Evolutionary conservation across 345 rosid genomes (phyloP).

Genomic region (Eucalyptus regnans): DNA sequence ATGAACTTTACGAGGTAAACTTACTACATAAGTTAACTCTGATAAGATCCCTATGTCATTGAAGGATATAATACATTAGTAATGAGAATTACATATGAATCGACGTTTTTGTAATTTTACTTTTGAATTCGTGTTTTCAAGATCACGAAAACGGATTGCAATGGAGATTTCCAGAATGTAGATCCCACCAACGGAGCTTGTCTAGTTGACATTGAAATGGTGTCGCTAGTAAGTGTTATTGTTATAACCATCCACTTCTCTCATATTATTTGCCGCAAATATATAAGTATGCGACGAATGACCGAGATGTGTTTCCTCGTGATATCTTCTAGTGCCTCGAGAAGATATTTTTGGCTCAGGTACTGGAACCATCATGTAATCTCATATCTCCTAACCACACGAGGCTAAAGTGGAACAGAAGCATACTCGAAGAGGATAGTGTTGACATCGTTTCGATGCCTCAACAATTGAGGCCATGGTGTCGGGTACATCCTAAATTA

Average conservation of each 20-base stretch:
- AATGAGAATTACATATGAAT: not conserved
- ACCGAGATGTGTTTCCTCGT: not conserved
- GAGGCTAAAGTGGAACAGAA: not conserved
- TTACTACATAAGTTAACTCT: not conserved
- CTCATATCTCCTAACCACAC: not conserved
- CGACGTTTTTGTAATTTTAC: not conserved
- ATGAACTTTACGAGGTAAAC: slow-evolving; percentile 39
- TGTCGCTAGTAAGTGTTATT: not conserved
- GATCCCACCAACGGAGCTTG: slow-evolving; percentile 1
- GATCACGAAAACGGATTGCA: slow-evolving; percentile 1
- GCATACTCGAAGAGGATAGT: not conserved
- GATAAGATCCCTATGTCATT: not conserved
- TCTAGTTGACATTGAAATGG: not conserved
- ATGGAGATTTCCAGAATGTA: slow-evolving; percentile 3
- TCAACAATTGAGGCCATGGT: not conserved
- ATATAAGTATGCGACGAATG: not conserved
- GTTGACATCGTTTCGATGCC: not conserved
- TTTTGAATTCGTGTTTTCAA: not conserved
- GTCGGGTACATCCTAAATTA: not conserved
- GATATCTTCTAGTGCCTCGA: not conserved
- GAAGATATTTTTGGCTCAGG: not conserved
- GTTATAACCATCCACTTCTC: not conserved
- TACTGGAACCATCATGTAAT: slow-evolving; percentile 1
- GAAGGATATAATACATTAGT: not conserved
- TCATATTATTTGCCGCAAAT: not conserved